Evolutionary conservation across 495 filamentous ascomycete species (phyloP), one percentile per base, ranked within the genome.

Genomic region (Hypoxylon lienhwacheense): DNA sequence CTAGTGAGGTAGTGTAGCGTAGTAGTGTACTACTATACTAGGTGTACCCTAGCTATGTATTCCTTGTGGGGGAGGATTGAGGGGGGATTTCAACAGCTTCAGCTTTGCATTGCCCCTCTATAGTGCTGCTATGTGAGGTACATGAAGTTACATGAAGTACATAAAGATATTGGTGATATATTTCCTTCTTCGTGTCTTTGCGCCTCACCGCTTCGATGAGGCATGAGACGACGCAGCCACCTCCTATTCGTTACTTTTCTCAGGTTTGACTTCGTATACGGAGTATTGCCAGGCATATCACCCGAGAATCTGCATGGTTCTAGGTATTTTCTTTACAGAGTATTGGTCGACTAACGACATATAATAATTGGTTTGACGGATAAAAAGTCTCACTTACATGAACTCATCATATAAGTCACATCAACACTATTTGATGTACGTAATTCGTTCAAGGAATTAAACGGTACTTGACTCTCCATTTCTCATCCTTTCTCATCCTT

Each of bases 121-220:
- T 51, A 3, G 37, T 25, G n/a, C n/a, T n/a, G n/a, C n/a, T n/a
- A n/a, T n/a, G n/a, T n/a, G n/a, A n/a, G n/a, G n/a, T n/a, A n/a
- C n/a, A n/a, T n/a, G n/a, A n/a, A n/a, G n/a, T n/a, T n/a, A n/a
- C n/a, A n/a, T n/a, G n/a, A n/a, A n/a, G n/a, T n/a, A n/a, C n/a
- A n/a, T n/a, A n/a, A n/a, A n/a, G n/a, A n/a, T n/a, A n/a, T n/a
- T n/a, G n/a, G n/a, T n/a, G n/a, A n/a, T n/a, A n/a, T n/a, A 35
- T 20, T 6, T 21, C 25, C 12, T 36, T 43, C 20, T 44, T 45
- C 14, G 10, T 36, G 26, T 50, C 45, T 25, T 59, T 19, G 7
- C 50, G 33, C 37, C 57, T 61, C 57, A 61, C 57, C 57, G 51
- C 57, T 54, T 55, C 45, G 14, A 51, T 10, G 24, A 43, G 35